phyloP scores from a whole-genome alignment of 1,139 yeast species.

The Diutina siamensis region DNA sequence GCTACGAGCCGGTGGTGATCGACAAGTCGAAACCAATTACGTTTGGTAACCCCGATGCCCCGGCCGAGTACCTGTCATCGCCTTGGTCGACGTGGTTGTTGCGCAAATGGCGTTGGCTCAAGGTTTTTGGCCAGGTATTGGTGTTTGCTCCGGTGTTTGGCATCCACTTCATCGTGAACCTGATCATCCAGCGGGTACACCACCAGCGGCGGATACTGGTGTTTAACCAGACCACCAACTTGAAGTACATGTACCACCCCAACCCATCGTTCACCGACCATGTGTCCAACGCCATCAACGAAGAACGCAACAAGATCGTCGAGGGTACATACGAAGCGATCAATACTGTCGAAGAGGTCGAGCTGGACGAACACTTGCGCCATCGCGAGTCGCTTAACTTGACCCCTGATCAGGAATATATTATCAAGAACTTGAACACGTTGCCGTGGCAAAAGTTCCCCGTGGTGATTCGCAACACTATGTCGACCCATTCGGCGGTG shows the following conservation, averaged over 20 bases:
- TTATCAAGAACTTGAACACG: constrained; percentile 45
- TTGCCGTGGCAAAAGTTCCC: constrained; percentile 64
- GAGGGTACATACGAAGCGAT: background rate
- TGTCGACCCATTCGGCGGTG: constrained; percentile 71
- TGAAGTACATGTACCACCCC: constrained; percentile 20
- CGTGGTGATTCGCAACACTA: constrained; percentile 51
- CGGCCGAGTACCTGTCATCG: no score
- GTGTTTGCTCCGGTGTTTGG: constrained; percentile 46
- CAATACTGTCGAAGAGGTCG: background rate
- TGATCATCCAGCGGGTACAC: constrained; percentile 29
- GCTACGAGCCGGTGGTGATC: constrained; percentile 43
- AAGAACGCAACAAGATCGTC: background rate
- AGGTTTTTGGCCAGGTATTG: constrained; percentile 27
- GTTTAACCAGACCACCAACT: constrained; percentile 19
- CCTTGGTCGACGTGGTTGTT: constrained; percentile 20
- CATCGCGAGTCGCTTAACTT: constrained; percentile 22
- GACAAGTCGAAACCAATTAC: constrained; percentile 30
- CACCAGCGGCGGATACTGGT: constrained; percentile 22
- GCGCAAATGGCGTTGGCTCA: constrained; percentile 25
- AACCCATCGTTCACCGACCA: background rate
- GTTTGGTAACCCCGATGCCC: constrained; percentile 4
- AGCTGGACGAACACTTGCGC: constrained; percentile 10
- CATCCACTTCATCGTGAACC: constrained; percentile 32
- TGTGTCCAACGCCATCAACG: constrained; percentile 6
- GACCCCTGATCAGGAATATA: constrained; percentile 33